Evolutionary conservation across 192 early-diverging fungal species (phyloP).

Genomic region (Podila clonocystis): DNA sequence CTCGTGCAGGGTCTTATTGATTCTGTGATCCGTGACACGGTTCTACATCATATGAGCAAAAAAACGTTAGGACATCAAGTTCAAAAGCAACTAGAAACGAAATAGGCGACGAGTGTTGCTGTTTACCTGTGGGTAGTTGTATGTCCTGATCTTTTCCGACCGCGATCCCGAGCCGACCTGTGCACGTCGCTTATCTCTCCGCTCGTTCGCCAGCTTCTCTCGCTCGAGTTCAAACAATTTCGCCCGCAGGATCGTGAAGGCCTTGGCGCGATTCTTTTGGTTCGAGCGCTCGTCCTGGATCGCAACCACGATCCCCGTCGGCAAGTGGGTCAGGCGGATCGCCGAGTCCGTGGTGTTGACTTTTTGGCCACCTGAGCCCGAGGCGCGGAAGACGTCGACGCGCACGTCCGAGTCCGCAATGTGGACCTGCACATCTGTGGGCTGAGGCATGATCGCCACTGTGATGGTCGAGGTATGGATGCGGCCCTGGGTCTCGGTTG

Average conservation of each 20-base stretch:
- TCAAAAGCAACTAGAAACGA: neutral
- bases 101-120: neutral
- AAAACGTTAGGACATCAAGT: neutral
- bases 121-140: slow-evolving; percentile 79
- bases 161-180: slow-evolving; percentile 77
- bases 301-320: slow-evolving; percentile 86
- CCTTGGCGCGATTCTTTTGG: slow-evolving; percentile 90
- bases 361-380: slow-evolving; percentile 91
- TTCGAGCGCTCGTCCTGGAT: slow-evolving; percentile 97
- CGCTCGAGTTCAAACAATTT: slow-evolving; percentile 80
- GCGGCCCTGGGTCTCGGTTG: slow-evolving; percentile 79
- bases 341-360: slow-evolving; percentile 97
- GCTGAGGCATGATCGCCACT: slow-evolving; percentile 81
- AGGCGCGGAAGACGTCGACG: slow-evolving; percentile 79
- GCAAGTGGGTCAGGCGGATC: slow-evolving; percentile 92
- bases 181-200: slow-evolving; percentile 67
- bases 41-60: slow-evolving; percentile 42
- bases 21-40: slow-evolving; percentile 84
- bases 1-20: slow-evolving; percentile 77
- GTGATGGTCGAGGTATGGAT: slow-evolving; percentile 84
- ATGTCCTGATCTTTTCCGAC: slow-evolving; percentile 86
- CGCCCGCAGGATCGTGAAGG: slow-evolving; percentile 84
- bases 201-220: slow-evolving; percentile 61
- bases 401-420: slow-evolving; percentile 73
- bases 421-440: slow-evolving; percentile 74